These are phyloP conservation scores for Aurifilum marmelostoma DNA, from an alignment of 2,329 filamentous ascomycete genomes.

Conservation along the genomic window DNA sequence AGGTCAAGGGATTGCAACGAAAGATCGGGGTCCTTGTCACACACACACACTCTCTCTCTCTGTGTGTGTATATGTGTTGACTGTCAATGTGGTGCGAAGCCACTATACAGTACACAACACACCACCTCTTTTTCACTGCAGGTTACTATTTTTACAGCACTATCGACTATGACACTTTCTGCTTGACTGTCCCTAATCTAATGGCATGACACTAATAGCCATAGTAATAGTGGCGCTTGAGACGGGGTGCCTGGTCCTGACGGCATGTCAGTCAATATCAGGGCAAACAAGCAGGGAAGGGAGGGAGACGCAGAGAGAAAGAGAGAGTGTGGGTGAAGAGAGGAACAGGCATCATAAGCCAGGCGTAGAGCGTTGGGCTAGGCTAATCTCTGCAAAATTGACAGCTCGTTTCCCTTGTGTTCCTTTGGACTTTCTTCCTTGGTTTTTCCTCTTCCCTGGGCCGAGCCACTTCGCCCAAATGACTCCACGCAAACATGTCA, in stretches of 20 bases:
- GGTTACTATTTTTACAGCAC: not conserved
- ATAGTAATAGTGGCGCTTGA: not conserved
- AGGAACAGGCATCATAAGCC: not conserved
- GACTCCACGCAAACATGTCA: slow-evolving; percentile 13
- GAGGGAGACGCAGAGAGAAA: not conserved
- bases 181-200: not conserved
- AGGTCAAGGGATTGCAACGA: slow-evolving; percentile 6
- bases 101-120: not conserved
- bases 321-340: not conserved
- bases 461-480: slow-evolving; percentile 2
- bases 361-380: not conserved
- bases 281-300: not conserved
- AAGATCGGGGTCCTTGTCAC: slow-evolving; percentile 4
- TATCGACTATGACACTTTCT: not conserved
- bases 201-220: not conserved
- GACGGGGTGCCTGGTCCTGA: not conserved
- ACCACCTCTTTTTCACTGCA: not conserved
- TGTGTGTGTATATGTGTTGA: not conserved
- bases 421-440: slow-evolving; percentile 8
- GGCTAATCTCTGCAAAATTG: slow-evolving; percentile 22
- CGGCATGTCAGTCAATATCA: not conserved
- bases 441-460: slow-evolving; percentile 5
- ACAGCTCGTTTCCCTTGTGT: slow-evolving; percentile 14
- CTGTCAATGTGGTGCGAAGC: not conserved
- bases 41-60: not conserved